Evolutionary conservation across 805 yeast species (phyloP), one percentile per base, ranked within the genome.

Genomic region (Candida insectalens): DNA sequence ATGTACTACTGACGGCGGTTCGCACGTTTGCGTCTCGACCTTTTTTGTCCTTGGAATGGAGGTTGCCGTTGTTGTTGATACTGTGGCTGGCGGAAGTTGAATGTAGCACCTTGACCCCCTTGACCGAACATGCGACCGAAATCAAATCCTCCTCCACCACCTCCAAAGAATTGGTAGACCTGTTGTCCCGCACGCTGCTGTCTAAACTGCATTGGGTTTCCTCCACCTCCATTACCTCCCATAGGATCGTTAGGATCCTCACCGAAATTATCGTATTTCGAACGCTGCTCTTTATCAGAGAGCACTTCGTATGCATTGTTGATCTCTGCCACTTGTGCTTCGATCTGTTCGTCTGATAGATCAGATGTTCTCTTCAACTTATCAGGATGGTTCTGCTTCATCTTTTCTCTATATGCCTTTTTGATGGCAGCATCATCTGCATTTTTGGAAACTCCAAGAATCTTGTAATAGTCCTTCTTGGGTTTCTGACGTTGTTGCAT

Each of bases 301-400:
- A 89, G 63, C 2, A 80, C 77, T 51, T 87, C 96, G 55, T 92
- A 87, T 0, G 97, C 97, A 50, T 82, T 84, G 56, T 89, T 92
- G 42, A 89, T 83, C 36, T 80, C 88, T 31, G 94, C 85, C 88
- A 89, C 92, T 47, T 82, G 83, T 32, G 63, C 63, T 55, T 85
- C 95, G 25, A 81, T 79, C 38, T 80, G 71, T 21, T 77, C 83
- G 19, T 72, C 67, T 6, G 77, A 64, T 39, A 80, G 53, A 25
- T 78, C 83, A 23, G 75, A 77, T 8, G 33, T 33, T 13, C 43
- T 49, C 47, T 75, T 76, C 51, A 83, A 78, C 54, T 89, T 92
- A 57, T 89, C 98, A 0, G 98, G 98, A 51, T 89, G 98, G 54
- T 70, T 84, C 50, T 76, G 76, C 49, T 80, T 78, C 23, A 92